Conservation (phyloP, 139 green algal species). For the Coccomyxa sp. region DNA sequence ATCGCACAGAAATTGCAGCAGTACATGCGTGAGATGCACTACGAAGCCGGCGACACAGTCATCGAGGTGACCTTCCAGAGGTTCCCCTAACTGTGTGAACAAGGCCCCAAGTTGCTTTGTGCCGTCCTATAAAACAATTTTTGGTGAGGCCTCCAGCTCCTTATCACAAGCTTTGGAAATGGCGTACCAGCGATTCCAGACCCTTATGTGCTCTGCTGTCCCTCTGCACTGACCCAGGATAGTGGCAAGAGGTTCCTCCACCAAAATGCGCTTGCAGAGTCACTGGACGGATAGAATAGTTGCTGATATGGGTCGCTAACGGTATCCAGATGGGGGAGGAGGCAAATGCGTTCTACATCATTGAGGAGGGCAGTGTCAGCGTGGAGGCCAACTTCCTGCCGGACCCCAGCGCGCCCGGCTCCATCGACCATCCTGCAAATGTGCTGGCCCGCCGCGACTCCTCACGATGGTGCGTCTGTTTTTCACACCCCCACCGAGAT, state of each 20-base stretch:
- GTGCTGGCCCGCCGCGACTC: background rate
- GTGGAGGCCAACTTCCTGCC: background rate
- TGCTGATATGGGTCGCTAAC: background rate
- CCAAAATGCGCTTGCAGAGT: background rate
- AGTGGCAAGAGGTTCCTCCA: too few relatives aligned
- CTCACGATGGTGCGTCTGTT: background rate
- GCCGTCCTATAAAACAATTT: background rate
- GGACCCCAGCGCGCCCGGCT: background rate
- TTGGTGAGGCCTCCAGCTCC: background rate
- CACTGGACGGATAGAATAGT: background rate
- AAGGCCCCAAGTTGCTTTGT: too few relatives aligned
- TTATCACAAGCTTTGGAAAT: background rate
- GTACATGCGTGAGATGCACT: background rate
- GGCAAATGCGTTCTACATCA: slow-evolving; percentile 38
- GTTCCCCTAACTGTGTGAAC: too few relatives aligned
- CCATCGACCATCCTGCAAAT: background rate
- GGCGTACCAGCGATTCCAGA: background rate
- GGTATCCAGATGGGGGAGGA: slow-evolving; percentile 14
- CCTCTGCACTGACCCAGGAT: background rate
- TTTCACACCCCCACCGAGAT: background rate
- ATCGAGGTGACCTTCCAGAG: background rate
- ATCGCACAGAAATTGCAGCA: background rate
- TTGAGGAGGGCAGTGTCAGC: slow-evolving; percentile 29
- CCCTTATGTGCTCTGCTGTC: background rate
- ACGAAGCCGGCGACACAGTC: background rate